Conservation (phyloP, 2,329 filamentous ascomycete species). For the Xylariaceae sp. region DNA sequence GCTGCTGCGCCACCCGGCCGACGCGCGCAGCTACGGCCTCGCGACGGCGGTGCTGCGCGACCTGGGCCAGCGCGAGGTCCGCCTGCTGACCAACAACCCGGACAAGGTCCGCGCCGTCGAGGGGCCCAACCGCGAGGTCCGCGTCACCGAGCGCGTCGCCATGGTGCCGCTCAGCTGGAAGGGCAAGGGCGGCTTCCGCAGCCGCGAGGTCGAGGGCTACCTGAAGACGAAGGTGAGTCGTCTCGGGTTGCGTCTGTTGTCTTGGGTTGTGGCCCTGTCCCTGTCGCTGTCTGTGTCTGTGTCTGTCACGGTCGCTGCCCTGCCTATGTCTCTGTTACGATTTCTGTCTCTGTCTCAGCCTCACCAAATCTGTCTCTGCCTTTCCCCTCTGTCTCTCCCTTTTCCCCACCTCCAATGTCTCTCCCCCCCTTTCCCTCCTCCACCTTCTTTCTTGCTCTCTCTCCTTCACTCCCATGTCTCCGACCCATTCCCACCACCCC, state of each 20-base stretch:
- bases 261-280: too few relatives aligned
- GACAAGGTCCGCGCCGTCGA: constrained; percentile 95
- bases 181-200: constrained; percentile 73
- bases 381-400: too few relatives aligned
- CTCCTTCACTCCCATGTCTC: too few relatives aligned
- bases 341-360: too few relatives aligned
- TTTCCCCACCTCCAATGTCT: too few relatives aligned
- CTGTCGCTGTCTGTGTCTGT: too few relatives aligned
- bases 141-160: constrained; percentile 81
- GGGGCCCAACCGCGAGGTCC: constrained; percentile 78
- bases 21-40: constrained; percentile 91
- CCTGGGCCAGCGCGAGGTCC: constrained; percentile 69
- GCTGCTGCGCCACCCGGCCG: constrained; percentile 81
- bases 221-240: constrained; percentile 78
- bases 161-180: constrained; percentile 97
- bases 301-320: too few relatives aligned
- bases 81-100: constrained; percentile 90
- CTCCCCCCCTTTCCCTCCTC: too few relatives aligned
- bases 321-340: too few relatives aligned
- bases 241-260: background rate
- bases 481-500: background rate
- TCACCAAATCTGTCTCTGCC: too few relatives aligned
- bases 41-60: constrained; percentile 91
- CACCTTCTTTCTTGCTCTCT: too few relatives aligned
- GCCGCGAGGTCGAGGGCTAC: constrained; percentile 88